Evolutionary conservation across 306 rosid genomes (phyloP), one percentile per base, ranked within the genome.

Genomic region (Sesbania bispinosa): DNA sequence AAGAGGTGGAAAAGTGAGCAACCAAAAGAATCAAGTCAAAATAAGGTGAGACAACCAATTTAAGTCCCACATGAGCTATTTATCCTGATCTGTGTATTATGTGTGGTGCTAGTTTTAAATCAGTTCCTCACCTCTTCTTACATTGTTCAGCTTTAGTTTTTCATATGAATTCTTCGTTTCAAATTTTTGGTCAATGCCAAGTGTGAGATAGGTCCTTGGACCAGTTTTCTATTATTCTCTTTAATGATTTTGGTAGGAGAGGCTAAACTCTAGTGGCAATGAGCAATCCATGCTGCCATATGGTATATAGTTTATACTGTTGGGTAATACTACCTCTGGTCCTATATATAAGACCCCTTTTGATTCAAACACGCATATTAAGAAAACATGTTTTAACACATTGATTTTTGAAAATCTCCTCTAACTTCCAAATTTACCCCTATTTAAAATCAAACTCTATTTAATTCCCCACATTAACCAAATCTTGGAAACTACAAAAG

Each of bases 1-100:
- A 43, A 50, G 30, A 61, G 55, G 47, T 4, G 5, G 60, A 18
- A 52, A 26, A 19, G 62, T 9, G n/a, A 63, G 45, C n/a, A 16
- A 64, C 68, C 32, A 80, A 45, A 54, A 53, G 63, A 21, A 52
- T 52, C 24, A 43, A 64, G 41, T 61, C 36, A 77, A 54, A 61
- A 42, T 39, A 6, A 60, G 55, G 55, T 45, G 30, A 61, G 42
- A 57, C 24, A 67, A 59, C 48, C 27, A 74, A 6, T 74, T 74
- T 20, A 41, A 53, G 53, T 51, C 2, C 41, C 42, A 62, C 11
- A 32, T 24, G 46, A 14, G 14, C 30, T 46, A 18, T 47, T 61
- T 24, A 26, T 42, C 62, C 41, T 62, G 61, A 61, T 14, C 38
- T 33, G 4, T 36, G 54, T 26, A 15, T n/a, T n/a, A 7, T 64